Evolutionary conservation across 2,329 filamentous ascomycete species (phyloP).

Genomic region (Monosporascus sp.): DNA sequence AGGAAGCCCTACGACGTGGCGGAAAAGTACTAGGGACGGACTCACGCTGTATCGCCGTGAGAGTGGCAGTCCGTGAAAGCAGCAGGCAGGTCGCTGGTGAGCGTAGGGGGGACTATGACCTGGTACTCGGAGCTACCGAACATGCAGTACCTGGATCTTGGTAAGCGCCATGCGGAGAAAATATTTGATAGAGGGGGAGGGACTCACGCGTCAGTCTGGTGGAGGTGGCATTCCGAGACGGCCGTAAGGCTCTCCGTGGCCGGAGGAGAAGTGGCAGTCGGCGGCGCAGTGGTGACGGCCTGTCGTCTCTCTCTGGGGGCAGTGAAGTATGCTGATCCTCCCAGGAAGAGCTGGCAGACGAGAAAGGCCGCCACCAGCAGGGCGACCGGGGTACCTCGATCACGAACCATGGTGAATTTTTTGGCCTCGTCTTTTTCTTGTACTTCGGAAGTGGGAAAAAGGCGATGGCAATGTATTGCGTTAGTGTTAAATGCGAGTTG

Average conservation of each 20-base stretch:
- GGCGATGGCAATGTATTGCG: neutral
- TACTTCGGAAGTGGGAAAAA: neutral
- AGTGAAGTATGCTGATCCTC: constrained; percentile 4
- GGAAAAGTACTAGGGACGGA: neutral
- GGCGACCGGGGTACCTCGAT: neutral
- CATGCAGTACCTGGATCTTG: constrained; percentile 23
- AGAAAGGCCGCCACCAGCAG: neutral
- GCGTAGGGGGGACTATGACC: constrained; percentile 23
- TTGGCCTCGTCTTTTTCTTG: neutral
- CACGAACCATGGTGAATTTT: neutral
- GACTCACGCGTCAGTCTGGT: constrained; percentile 36
- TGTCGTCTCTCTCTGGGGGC: neutral
- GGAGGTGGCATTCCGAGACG: constrained; percentile 47
- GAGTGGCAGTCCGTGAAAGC: constrained; percentile 41
- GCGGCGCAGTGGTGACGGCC: constrained; percentile 8
- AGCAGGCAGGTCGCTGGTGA: constrained; percentile 21
- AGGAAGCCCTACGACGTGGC: neutral
- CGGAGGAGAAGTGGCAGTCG: constrained; percentile 19
- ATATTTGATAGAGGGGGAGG: neutral
- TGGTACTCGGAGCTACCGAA: constrained; percentile 23
- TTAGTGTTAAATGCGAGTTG: no score
- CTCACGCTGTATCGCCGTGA: constrained; percentile 45
- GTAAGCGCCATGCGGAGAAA: neutral
- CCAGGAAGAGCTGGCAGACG: neutral
- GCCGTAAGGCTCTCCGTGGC: constrained; percentile 33